phyloP scores from a whole-genome alignment of 2,329 filamentous ascomycete species.

The Atkinsonella hypoxylon region DNA sequence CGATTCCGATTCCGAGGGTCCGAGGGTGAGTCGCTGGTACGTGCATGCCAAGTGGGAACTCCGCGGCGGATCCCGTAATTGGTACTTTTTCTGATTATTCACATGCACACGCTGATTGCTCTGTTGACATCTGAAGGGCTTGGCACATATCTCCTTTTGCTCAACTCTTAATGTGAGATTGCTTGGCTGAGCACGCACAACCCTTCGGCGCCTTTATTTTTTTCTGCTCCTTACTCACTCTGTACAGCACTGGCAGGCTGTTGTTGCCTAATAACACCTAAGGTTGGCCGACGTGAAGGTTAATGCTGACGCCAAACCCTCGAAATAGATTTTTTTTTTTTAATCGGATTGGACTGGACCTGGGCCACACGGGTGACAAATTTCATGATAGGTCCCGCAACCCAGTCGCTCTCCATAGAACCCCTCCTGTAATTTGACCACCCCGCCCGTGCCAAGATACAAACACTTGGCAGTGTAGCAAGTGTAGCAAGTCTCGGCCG shows the following conservation, averaged over 20 bases:
- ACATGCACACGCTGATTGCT: background rate
- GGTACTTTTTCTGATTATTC: too few relatives aligned
- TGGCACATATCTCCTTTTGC: slow-evolving; percentile 4
- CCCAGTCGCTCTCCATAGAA: too few relatives aligned
- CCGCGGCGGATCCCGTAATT: background rate
- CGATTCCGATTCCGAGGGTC: background rate
- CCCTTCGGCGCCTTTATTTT: background rate
- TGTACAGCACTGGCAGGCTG: background rate
- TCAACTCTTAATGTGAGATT: background rate
- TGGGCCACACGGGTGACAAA: too few relatives aligned
- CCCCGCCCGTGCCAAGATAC: too few relatives aligned
- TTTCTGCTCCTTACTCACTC: background rate
- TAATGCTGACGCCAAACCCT: too few relatives aligned
- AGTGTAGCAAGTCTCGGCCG: too few relatives aligned
- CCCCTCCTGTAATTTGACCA: too few relatives aligned
- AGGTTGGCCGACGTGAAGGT: too few relatives aligned
- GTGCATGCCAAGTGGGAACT: background rate
- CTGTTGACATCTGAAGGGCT: background rate
- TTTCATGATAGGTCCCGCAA: too few relatives aligned
- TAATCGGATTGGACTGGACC: too few relatives aligned
- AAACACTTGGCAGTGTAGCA: too few relatives aligned
- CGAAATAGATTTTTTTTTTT: too few relatives aligned
- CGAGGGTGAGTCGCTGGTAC: background rate
- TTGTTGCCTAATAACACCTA: background rate
- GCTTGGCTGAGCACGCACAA: background rate